A percentile compares a stretch with the other conserved stretches of the same genome.
Conservation (phyloP, 2,329 filamentous ascomycete species). For the Cordyceps fumosorosea region DNA sequence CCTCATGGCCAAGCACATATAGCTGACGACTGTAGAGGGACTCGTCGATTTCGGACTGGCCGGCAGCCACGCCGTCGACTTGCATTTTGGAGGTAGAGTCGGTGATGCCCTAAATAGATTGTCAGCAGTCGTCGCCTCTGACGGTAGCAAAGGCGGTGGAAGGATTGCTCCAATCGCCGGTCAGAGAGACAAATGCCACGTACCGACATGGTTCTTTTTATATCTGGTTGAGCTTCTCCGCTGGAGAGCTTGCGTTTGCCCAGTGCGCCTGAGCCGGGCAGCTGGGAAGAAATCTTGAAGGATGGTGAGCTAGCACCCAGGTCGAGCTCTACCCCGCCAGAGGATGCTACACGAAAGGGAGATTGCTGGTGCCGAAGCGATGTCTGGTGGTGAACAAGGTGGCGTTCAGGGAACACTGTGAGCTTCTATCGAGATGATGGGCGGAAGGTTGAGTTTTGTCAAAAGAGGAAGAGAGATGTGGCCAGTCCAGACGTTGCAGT, state of each 20-base stretch:
- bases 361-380: neutral
- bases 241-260: slow-evolving; percentile 62
- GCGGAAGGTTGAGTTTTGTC: neutral
- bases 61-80: slow-evolving; percentile 54
- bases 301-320: slow-evolving; percentile 26
- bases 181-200: slow-evolving; percentile 25
- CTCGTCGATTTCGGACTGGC: slow-evolving; percentile 59
- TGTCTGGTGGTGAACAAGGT: neutral
- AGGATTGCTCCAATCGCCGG: neutral
- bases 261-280: slow-evolving; percentile 41
- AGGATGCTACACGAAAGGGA: slow-evolving; percentile 18
- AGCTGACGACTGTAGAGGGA: slow-evolving; percentile 69
- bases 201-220: slow-evolving; percentile 57
- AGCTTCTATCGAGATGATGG: neutral
- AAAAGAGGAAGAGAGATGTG: neutral
- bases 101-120: slow-evolving; percentile 39
- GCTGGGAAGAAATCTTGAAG: slow-evolving; percentile 30
- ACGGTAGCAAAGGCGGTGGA: neutral
- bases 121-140: slow-evolving; percentile 12
- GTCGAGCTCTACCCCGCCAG: slow-evolving; percentile 33
- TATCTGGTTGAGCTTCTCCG: slow-evolving; percentile 50
- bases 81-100: slow-evolving; percentile 59
- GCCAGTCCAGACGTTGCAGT: neutral
- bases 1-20: slow-evolving; percentile 65
- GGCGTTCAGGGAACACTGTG: neutral